phyloP scores from a whole-genome alignment of 768 basidiomycete genomes.

The Hygrocybe punicea region DNA sequence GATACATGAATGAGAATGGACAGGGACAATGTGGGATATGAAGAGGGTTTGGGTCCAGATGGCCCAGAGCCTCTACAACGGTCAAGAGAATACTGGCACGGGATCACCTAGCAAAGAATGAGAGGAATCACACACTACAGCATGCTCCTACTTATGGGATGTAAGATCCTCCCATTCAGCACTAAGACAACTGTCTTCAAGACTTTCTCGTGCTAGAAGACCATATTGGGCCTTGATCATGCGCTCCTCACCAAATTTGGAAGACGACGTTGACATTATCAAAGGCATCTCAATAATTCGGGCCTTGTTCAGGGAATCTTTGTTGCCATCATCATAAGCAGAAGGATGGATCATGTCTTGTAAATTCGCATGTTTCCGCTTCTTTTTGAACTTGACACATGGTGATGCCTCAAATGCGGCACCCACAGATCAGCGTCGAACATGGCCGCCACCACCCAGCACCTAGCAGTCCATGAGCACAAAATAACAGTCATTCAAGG shows the following conservation, averaged over 20 bases:
- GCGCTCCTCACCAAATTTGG: slow-evolving; percentile 61
- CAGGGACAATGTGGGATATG: no score
- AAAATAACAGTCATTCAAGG: not conserved
- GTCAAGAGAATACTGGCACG: slow-evolving; percentile 54
- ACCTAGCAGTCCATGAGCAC: slow-evolving; percentile 24
- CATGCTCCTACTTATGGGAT: slow-evolving; percentile 44
- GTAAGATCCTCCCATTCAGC: slow-evolving; percentile 63
- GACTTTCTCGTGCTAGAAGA: slow-evolving; percentile 59
- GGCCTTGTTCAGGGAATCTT: slow-evolving; percentile 44
- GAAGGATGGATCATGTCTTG: slow-evolving; percentile 29
- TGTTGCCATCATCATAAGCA: slow-evolving; percentile 10
- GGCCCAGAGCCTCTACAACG: no score
- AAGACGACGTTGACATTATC: slow-evolving; percentile 61
- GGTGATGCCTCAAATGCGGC: slow-evolving; percentile 70
- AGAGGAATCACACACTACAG: slow-evolving; percentile 1
- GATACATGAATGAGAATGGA: no score
- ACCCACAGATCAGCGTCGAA: slow-evolving; percentile 63
- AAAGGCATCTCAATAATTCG: slow-evolving; percentile 62
- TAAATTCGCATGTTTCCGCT: slow-evolving; percentile 48
- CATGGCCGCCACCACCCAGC: slow-evolving; percentile 80
- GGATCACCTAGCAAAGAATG: not conserved
- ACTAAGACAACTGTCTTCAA: slow-evolving; percentile 61
- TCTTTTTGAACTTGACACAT: slow-evolving; percentile 60
- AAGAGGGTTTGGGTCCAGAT: no score
- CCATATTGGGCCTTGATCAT: slow-evolving; percentile 66